phyloP scores from a whole-genome alignment of 768 basidiomycete species.

The Hypholoma fasciculare region DNA sequence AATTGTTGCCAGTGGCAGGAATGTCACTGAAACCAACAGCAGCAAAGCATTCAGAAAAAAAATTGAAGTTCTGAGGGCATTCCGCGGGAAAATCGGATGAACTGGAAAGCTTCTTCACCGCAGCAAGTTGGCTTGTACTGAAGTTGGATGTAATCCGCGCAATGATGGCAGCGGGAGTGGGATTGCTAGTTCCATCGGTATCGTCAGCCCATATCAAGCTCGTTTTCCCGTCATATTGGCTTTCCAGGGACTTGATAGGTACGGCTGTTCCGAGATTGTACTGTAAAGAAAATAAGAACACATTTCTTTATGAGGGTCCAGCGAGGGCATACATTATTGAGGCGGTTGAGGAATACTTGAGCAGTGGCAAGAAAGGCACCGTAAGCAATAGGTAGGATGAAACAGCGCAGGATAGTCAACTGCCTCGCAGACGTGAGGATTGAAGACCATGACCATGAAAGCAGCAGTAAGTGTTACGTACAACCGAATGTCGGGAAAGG shows the following conservation, averaged over 20 bases:
- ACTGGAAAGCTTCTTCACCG: constrained; percentile 49
- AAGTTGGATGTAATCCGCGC: constrained; percentile 55
- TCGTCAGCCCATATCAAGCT: constrained; percentile 68
- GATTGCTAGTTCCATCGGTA: constrained; percentile 54
- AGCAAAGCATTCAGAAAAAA: constrained; percentile 69
- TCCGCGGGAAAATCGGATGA: constrained; percentile 48
- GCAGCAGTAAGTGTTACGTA: constrained; percentile 19
- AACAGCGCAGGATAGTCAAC: constrained; percentile 62
- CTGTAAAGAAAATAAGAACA: constrained; percentile 29
- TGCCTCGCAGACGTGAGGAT: constrained; percentile 17
- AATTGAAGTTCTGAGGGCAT: constrained; percentile 77
- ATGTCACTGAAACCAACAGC: constrained; percentile 63
- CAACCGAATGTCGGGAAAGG: constrained; percentile 63
- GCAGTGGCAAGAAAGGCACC: constrained; percentile 68
- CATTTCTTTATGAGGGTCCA: not conserved
- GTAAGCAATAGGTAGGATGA: constrained; percentile 64
- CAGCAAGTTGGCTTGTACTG: constrained; percentile 40
- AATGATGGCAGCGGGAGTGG: constrained; percentile 63
- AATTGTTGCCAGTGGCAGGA: constrained; percentile 35
- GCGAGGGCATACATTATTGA: constrained; percentile 53
- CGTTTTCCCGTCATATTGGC: constrained; percentile 52
- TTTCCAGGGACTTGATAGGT: constrained; percentile 45
- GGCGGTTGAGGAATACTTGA: constrained; percentile 56
- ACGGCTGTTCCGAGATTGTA: constrained; percentile 62
- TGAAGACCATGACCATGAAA: no score